Evolutionary conservation across 2,329 filamentous ascomycete genomes (phyloP).

Genomic region (Diaporthe sp.): DNA sequence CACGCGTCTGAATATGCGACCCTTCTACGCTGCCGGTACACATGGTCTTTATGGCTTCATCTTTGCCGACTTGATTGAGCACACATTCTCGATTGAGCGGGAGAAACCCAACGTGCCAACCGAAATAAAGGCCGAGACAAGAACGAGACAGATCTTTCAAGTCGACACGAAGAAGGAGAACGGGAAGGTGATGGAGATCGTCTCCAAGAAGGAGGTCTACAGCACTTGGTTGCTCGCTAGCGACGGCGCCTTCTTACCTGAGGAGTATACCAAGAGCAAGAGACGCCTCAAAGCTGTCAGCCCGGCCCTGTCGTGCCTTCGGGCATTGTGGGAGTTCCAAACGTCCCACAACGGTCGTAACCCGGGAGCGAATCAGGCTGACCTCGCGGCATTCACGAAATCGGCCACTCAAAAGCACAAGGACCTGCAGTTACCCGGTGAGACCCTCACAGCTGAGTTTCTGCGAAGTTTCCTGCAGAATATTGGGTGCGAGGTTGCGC

Average conservation of each 20-base stretch:
- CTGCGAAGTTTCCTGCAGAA: slow-evolving; percentile 89
- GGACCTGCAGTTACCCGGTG: slow-evolving; percentile 76
- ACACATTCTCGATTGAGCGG: slow-evolving; percentile 91
- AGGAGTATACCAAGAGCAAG: slow-evolving; percentile 76
- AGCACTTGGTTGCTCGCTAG: slow-evolving; percentile 88
- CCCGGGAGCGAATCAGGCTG: slow-evolving; percentile 69
- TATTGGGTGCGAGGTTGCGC: slow-evolving; percentile 84
- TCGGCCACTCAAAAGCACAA: slow-evolving; percentile 84
- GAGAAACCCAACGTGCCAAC: slow-evolving; percentile 82
- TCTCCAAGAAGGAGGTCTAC: slow-evolving; percentile 93
- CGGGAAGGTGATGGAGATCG: slow-evolving; percentile 81
- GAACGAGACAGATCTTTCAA: slow-evolving; percentile 80
- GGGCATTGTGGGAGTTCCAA: slow-evolving; percentile 91
- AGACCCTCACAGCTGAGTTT: slow-evolving; percentile 78
- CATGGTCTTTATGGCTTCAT: slow-evolving; percentile 96
- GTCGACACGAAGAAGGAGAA: slow-evolving; percentile 79
- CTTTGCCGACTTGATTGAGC: slow-evolving; percentile 91
- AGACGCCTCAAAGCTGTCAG: slow-evolving; percentile 82
- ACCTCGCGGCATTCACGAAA: slow-evolving; percentile 82
- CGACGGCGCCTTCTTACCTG: slow-evolving; percentile 78
- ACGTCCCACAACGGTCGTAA: slow-evolving; percentile 65
- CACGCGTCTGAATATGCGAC: slow-evolving; percentile 80
- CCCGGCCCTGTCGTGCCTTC: slow-evolving; percentile 85
- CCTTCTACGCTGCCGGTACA: slow-evolving; percentile 89
- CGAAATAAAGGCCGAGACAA: slow-evolving; percentile 73